Base-by-base conservation (phyloP, 441 rosid species). In the Pelargonium fulgidum region DNA sequence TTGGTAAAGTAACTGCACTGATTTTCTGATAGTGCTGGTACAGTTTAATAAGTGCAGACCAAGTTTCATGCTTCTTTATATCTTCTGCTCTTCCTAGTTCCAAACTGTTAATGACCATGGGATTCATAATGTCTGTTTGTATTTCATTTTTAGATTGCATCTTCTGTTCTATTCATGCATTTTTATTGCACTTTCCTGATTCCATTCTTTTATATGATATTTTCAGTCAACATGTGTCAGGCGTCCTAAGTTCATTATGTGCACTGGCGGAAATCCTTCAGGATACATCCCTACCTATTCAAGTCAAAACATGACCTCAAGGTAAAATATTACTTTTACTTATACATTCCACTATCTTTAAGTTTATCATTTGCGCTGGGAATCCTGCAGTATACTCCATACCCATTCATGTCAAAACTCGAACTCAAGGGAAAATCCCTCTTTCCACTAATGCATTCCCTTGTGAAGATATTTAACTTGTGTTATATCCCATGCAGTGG, bases 331-430 rank as follows among this genome's bases (percentile, higher is more conserved):
- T 56, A 17, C 4, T 4, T 56, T 56, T 9, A 56, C 62, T 19
- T 17, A 7, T 56, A 1, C 26, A 33, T 44, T 63, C 63, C 20
- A 13, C 56, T 24, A 36, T 65, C 96, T 93, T 93, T 42, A 93
- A 89, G 70, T 93, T 84, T 84, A 86, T 91, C 68, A 70, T 91
- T 81, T 89, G 92, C 86, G 83, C 96, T 54, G 97, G 96, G 47
- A 93, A 74, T 65, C 75, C 96, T 72, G 69, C 87, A 33, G 86
- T 84, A 68, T 80, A 85, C 84, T 90, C 41, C 96, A 97, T 33
- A 83, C 96, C 63, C 80, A 83, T 83, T 54, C 88, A 6, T 76
- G 64, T 73, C 95, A 88, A 73, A 87, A 72, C 69, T 78, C 89
- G 12, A 62, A 86, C 54, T 72, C 96, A 68, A 82, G 92, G 97